phyloP scores from a whole-genome alignment of 306 rosid species.

The Dalbergia cochinchinensis region DNA sequence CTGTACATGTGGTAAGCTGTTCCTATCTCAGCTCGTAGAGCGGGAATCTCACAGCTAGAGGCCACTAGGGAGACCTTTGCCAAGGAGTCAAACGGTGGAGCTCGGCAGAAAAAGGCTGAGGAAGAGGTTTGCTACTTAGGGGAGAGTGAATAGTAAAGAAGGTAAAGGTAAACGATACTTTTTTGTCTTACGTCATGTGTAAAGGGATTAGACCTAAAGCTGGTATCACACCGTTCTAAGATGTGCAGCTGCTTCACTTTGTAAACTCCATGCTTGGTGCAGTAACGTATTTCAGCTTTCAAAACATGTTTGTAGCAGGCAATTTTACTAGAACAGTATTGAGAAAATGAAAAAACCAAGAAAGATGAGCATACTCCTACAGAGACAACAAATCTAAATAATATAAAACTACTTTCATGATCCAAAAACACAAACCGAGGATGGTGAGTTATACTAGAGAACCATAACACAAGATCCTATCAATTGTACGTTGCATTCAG shows the following conservation, averaged over 20 bases:
- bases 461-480: neutral
- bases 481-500: neutral
- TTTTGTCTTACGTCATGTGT: too few relatives aligned
- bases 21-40: too few relatives aligned
- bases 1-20: neutral
- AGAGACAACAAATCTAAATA: neutral
- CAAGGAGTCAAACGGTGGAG: too few relatives aligned
- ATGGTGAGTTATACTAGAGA: constrained; percentile 17
- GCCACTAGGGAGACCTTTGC: too few relatives aligned
- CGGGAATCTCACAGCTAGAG: too few relatives aligned
- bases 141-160: too few relatives aligned
- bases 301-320: neutral
- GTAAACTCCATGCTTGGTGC: constrained; percentile 6
- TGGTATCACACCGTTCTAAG: too few relatives aligned
- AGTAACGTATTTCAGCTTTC: neutral
- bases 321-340: neutral
- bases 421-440: constrained; percentile 7
- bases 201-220: too few relatives aligned
- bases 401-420: neutral
- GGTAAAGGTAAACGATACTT: too few relatives aligned
- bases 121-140: too few relatives aligned
- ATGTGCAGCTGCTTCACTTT: neutral
- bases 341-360: neutral
- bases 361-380: neutral
- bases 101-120: too few relatives aligned